Base-by-base conservation (phyloP, 176 grass and related monocot genomes). In the Chrysopogon serrulatus region DNA sequence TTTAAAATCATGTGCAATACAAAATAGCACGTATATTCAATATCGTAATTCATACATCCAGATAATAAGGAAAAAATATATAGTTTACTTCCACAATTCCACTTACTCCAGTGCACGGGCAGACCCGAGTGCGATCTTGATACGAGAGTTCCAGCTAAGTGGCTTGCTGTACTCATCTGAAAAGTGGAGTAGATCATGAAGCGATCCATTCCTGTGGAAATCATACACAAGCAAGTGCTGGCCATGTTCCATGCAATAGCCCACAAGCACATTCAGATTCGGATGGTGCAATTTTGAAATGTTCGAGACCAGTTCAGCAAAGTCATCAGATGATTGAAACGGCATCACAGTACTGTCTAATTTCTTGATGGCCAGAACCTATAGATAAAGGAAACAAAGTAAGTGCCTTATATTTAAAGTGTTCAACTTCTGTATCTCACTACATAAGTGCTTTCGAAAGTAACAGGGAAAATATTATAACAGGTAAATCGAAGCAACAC, bases 311-410 rank as follows among this genome's bases (percentile, higher is more conserved):
- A 98, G 78, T 80, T 92, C 93, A 80, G 89, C 85, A 89, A 98
- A 98, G 77, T 94, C 96, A 37, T 94, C 96, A 71, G 89, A 82
- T 81, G 93, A 92, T 73, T 88, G 91, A 69, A 86, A 91, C 60
- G 96, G 79, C 74, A 98, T 81, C 72, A 92, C 79, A 30, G 88
- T 78, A 48, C 83, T 89, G 81, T 93, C 92, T 73, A 98, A 73
- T 90, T 98, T 98, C 85, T 96, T 98, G 83, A 98, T 88, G 53
- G 93, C 93, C 56, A 98, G 71, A 94, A 95, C 83, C 96, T 98
- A 68, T 98, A 68, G 49, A 89, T 26, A 79, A 71, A 76, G 75
- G 48, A 60, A 85, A 89, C 21, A 90, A 78, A 83, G 75, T 84
- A 71, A 73, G 83, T 24, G n/a, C 1, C 65, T 14, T 77, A 65